Conservation (phyloP, 2,329 filamentous ascomycete species). For the Exserohilum rostratum region DNA sequence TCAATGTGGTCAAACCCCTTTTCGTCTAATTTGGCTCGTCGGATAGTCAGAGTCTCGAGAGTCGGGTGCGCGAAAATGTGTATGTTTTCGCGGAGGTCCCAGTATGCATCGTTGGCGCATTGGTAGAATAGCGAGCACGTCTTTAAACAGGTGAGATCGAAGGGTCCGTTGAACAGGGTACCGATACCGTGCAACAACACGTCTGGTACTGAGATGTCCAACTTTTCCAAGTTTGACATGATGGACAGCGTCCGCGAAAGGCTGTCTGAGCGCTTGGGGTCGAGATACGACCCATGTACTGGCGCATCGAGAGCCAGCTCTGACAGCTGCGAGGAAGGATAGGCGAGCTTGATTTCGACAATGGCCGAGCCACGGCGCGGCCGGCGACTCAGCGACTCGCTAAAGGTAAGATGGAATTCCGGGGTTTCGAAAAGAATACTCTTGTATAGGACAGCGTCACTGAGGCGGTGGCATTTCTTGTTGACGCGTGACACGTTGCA, state of each 20-base stretch:
- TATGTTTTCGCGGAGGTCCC: conserved; percentile 44
- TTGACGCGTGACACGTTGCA: conserved; percentile 39
- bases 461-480: conserved; percentile 38
- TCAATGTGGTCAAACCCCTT: conserved; percentile 40
- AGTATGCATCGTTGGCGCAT: conserved; percentile 39
- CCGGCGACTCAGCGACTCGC: conserved; percentile 39
- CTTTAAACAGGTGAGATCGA: conserved; percentile 42
- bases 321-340: conserved; percentile 40
- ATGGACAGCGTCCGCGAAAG: conserved; percentile 41
- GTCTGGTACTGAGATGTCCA: conserved; percentile 42
- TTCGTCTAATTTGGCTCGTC: conserved; percentile 39
- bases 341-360: conserved; percentile 39
- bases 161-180: conserved; percentile 41
- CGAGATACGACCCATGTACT: conserved; percentile 32
- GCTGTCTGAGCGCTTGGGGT: conserved; percentile 33
- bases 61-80: conserved; percentile 44
- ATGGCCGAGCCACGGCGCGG: conserved; percentile 43
- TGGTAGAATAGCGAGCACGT: conserved; percentile 41
- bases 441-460: conserved; percentile 41
- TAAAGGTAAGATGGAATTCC: conserved; percentile 42
- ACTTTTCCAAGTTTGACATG: conserved; percentile 42
- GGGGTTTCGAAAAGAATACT: conserved; percentile 41
- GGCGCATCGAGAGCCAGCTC: conserved; percentile 38
- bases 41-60: conserved; percentile 36
- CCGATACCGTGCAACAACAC: conserved; percentile 39